Percentiles rank a stretch among this genome's conserved stretches.
Evolutionary conservation across 176 grass and related monocot genomes (phyloP).

Genomic region (Bonia amplexicaulis): DNA sequence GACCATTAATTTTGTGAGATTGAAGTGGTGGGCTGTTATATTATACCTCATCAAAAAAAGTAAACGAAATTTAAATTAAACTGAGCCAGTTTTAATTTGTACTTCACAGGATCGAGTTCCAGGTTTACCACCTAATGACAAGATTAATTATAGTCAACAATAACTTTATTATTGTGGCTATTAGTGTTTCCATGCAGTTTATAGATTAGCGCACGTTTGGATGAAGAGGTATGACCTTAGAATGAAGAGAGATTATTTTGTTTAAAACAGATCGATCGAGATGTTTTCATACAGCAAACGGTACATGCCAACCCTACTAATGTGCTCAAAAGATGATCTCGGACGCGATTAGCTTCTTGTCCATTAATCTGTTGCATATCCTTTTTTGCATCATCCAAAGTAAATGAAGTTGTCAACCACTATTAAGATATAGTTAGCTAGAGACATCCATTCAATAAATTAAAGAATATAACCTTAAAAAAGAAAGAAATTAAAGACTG

Average conservation of each 20-base stretch:
- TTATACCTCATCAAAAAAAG: not conserved
- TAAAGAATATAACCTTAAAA: not conserved
- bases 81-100: not conserved
- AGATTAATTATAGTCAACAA: not conserved
- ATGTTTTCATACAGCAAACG: not conserved
- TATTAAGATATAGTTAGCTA: not conserved
- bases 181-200: not conserved
- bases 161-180: not conserved
- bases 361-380: not conserved
- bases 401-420: not conserved
- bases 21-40: not conserved
- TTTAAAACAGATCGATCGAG: not conserved
- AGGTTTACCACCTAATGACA: not conserved
- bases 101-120: not conserved
- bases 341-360: too few species aligned
- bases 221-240: not conserved
- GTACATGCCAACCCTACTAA: conserved; percentile 1
- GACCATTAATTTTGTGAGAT: not conserved
- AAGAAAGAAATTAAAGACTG: not conserved
- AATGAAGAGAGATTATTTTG: not conserved
- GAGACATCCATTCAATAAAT: not conserved
- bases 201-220: not conserved
- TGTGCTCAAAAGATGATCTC: conserved; percentile 9
- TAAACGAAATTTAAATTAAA: not conserved
- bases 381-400: not conserved